Conservation (phyloP, 352 stramenopile genomes). For the Globisporangium radiosum region DNA sequence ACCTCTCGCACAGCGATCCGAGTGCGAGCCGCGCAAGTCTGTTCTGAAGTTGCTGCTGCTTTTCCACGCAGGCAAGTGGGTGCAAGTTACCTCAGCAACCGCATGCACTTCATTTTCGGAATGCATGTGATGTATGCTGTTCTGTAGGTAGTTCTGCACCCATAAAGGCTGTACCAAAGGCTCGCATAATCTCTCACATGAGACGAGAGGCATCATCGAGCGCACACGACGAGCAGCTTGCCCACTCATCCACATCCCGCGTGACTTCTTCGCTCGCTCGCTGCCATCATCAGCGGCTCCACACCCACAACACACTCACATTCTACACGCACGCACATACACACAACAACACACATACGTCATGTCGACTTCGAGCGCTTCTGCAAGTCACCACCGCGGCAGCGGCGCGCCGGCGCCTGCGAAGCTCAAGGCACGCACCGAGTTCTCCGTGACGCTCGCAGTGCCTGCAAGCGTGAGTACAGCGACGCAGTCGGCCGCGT, state of each 20-base stretch:
- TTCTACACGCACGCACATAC: too few species aligned
- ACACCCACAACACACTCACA: too few species aligned
- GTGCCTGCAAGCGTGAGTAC: slow-evolving; percentile 23
- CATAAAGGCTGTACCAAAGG: not conserved
- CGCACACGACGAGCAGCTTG: too few species aligned
- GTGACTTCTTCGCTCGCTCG: not conserved
- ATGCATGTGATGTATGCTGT: too few species aligned
- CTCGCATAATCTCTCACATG: too few species aligned
- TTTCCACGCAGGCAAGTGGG: not conserved
- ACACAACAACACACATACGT: too few species aligned
- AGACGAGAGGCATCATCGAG: too few species aligned
- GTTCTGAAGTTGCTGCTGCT: slow-evolving; percentile 2
- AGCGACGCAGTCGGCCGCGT: slow-evolving; percentile 6
- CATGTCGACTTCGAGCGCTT: not conserved
- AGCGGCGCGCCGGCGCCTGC: slow-evolving; percentile 36
- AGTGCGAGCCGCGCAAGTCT: not conserved
- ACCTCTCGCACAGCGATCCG: slow-evolving; percentile 17
- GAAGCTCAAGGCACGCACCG: slow-evolving; percentile 66
- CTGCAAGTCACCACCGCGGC: not conserved
- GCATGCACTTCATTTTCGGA: not conserved
- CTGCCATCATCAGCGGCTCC: not conserved
- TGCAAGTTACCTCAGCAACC: not conserved
- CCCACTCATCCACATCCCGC: not conserved
- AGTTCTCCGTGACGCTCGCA: slow-evolving; percentile 77
- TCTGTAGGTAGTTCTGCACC: not conserved